Percentiles rank a stretch among this genome's conserved stretches.
Conservation (phyloP, 768 basidiomycete species). For the Pleurotus tuoliensis region DNA sequence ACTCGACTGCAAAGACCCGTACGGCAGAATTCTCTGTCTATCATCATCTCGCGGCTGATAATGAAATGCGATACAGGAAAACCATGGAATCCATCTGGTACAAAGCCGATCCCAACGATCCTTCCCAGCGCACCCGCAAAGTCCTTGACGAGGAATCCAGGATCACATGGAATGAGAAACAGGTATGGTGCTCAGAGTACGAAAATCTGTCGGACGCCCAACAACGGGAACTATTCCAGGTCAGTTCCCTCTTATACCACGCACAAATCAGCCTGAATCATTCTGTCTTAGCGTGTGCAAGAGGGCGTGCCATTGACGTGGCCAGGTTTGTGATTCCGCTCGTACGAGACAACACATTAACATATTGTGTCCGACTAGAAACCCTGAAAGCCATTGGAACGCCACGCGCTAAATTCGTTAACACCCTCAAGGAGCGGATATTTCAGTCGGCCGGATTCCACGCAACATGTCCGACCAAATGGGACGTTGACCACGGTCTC, state of each 20-base stretch:
- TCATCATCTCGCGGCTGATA: background rate
- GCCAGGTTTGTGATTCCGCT: constrained; percentile 39
- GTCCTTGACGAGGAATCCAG: no score
- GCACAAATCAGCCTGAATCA: no score
- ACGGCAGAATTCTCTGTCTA: no score
- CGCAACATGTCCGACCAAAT: constrained; percentile 20
- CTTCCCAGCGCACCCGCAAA: no score
- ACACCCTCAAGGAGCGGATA: constrained; percentile 46
- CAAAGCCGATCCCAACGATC: no score
- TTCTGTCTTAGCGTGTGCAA: constrained; percentile 57
- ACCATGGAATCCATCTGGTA: constrained; percentile 4
- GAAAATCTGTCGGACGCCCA: constrained; percentile 49
- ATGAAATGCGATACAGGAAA: background rate
- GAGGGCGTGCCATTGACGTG: constrained; percentile 75
- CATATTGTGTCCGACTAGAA: constrained; percentile 31
- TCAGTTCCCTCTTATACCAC: constrained; percentile 15
- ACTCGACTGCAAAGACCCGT: background rate
- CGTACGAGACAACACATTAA: background rate
- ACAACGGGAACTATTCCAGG: constrained; percentile 74
- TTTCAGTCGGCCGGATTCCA: constrained; percentile 33
- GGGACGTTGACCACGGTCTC: constrained; percentile 34
- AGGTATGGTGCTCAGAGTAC: constrained; percentile 81
- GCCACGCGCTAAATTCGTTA: constrained; percentile 54
- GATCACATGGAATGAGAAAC: constrained; percentile 39
- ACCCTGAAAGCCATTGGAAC: constrained; percentile 65